Evolutionary conservation across 148 eudicot species (phyloP).

Genomic region (Simmondsia chinensis): DNA sequence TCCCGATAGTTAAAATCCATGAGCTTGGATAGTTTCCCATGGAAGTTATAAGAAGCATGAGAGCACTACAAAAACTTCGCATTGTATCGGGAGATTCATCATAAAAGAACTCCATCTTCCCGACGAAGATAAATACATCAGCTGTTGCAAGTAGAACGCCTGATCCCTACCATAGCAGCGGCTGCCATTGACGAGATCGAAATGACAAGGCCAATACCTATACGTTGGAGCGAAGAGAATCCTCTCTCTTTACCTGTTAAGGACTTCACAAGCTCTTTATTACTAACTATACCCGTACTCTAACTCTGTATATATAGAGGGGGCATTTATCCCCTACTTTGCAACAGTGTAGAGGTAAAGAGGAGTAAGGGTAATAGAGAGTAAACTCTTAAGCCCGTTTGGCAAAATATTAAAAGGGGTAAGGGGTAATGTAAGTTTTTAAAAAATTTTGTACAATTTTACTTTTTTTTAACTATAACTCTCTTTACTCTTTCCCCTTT

Average conservation of each 20-base stretch:
- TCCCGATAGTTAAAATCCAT: constrained; percentile 3
- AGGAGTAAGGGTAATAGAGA: too few relatives aligned
- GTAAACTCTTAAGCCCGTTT: too few relatives aligned
- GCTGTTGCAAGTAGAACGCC: constrained; percentile 1
- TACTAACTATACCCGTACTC: too few relatives aligned
- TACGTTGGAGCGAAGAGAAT: constrained; percentile 1
- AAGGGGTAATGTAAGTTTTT: too few relatives aligned
- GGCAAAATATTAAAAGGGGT: too few relatives aligned
- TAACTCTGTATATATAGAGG: too few relatives aligned
- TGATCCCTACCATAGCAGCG: constrained; percentile 8
- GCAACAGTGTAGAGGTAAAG: too few relatives aligned
- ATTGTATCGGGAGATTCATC: constrained; percentile 8
- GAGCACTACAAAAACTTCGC: constrained; percentile 9
- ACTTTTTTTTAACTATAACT: too few relatives aligned
- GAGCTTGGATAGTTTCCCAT: constrained; percentile 5
- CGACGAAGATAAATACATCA: background rate
- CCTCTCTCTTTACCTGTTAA: constrained; percentile 1
- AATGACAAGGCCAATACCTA: constrained; percentile 6
- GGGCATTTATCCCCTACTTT: too few relatives aligned
- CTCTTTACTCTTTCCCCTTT: too few relatives aligned
- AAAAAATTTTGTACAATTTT: too few relatives aligned
- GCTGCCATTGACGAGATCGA: constrained; percentile 3
- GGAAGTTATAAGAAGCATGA: background rate
- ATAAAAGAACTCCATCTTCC: constrained; percentile 4
- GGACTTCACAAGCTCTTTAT: too few relatives aligned